phyloP scores from a whole-genome alignment of 208 protist species.

The Balamuthia mandrillaris region DNA sequence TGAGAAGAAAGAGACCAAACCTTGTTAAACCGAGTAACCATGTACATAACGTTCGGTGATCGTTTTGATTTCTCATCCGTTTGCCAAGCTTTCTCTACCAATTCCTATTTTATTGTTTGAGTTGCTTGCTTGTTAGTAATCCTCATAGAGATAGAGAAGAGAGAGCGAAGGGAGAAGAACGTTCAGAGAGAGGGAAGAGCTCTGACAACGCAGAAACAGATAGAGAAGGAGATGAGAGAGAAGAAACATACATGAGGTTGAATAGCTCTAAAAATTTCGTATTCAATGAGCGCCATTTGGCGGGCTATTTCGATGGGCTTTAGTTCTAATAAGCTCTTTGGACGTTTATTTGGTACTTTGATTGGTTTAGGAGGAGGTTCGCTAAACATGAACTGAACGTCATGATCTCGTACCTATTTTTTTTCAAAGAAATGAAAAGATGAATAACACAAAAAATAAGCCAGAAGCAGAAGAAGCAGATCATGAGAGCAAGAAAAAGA shows the following conservation, averaged over 20 bases:
- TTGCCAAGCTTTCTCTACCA: slow-evolving; percentile 34
- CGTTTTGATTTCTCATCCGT: background rate
- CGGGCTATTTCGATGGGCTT: slow-evolving; percentile 16
- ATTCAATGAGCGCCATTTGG: slow-evolving; percentile 31
- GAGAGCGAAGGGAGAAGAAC: too few relatives aligned
- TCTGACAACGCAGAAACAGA: background rate
- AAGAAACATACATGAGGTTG: slow-evolving; percentile 13
- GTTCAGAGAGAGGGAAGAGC: too few relatives aligned
- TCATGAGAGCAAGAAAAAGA: too few relatives aligned
- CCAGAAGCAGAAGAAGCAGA: too few relatives aligned
- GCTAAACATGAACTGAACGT: slow-evolving; percentile 36
- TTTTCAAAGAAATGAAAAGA: background rate
- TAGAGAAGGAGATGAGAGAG: background rate
- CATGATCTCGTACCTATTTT: background rate
- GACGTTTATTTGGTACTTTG: too few relatives aligned
- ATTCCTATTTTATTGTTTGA: slow-evolving; percentile 15
- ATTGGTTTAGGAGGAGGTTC: slow-evolving; percentile 16
- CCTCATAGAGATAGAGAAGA: too few relatives aligned
- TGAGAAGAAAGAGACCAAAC: background rate
- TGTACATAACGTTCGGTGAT: slow-evolving; percentile 15
- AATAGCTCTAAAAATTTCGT: slow-evolving; percentile 20
- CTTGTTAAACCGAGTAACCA: slow-evolving; percentile 35
- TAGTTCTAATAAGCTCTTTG: background rate
- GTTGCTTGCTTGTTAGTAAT: too few relatives aligned
- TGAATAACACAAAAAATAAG: background rate